These are phyloP conservation scores for Sclerotinia nivalis DNA, from an alignment of 2,329 filamentous ascomycete genomes.

Conservation along the genomic window DNA sequence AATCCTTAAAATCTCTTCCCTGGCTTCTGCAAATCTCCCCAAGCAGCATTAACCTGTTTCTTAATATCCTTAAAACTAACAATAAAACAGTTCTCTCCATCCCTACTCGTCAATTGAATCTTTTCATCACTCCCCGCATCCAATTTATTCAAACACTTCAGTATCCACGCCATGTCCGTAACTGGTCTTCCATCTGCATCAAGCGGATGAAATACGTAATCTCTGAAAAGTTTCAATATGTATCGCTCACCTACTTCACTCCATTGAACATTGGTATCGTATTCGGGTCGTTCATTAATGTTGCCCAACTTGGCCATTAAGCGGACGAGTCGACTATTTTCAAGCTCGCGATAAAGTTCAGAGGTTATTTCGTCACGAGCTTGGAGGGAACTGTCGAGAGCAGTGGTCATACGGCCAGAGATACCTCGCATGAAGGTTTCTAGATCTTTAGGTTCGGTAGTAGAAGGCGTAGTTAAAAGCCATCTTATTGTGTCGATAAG, in stretches of 20 bases:
- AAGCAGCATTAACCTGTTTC: conserved; percentile 59
- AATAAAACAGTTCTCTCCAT: conserved; percentile 86
- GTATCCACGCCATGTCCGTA: conserved; percentile 82
- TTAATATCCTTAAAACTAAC: conserved; percentile 89
- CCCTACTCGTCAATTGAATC: conserved; percentile 80
- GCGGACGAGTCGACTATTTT: conserved; percentile 84
- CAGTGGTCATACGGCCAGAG: conserved; percentile 70
- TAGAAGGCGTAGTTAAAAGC: conserved; percentile 63
- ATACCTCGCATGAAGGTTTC: conserved; percentile 79
- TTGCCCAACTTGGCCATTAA: conserved; percentile 79
- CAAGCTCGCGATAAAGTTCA: conserved; percentile 76
- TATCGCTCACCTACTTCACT: conserved; percentile 92
- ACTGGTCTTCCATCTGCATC: conserved; percentile 81
- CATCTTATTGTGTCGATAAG: conserved; percentile 78
- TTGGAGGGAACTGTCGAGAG: conserved; percentile 78
- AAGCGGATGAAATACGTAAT: conserved; percentile 97
- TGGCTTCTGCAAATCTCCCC: conserved; percentile 52
- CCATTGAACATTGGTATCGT: conserved; percentile 76
- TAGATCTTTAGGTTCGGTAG: conserved; percentile 73
- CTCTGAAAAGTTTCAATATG: conserved; percentile 89
- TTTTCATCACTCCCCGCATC: conserved; percentile 88
- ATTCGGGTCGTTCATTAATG: conserved; percentile 87
- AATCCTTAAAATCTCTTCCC: conserved; percentile 18
- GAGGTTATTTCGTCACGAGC: conserved; percentile 72
- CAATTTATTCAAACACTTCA: conserved; percentile 85